These are phyloP conservation scores for Schizopora paradoxa DNA, from an alignment of 1,284 basidiomycete genomes.

Conservation along the genomic window DNA sequence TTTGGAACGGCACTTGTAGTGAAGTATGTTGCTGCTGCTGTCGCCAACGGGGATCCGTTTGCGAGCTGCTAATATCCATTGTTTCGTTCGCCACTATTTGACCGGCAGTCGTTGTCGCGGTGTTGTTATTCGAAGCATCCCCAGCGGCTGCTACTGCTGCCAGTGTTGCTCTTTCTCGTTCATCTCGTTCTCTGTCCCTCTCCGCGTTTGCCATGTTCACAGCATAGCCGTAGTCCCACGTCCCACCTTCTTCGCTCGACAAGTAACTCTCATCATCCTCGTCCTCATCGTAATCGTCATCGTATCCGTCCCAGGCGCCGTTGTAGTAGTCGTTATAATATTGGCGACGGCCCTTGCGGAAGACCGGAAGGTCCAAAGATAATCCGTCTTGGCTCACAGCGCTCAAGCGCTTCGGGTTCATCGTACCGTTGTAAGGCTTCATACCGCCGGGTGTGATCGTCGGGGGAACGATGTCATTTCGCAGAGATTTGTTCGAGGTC, in stretches of 20 bases:
- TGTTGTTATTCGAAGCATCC: too few relatives aligned
- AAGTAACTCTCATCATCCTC: conserved; percentile 3
- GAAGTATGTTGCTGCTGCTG: too few relatives aligned
- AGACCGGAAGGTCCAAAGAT: conserved; percentile 14
- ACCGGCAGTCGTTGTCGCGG: too few relatives aligned
- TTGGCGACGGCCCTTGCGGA: conserved; percentile 5
- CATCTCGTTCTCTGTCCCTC: conserved; percentile 11
- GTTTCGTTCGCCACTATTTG: too few relatives aligned
- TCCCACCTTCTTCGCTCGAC: conserved; percentile 9
- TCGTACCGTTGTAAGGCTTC: too few relatives aligned
- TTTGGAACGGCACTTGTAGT: too few relatives aligned
- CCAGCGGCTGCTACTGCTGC: conserved; percentile 7
- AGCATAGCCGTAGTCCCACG: conserved; percentile 16
- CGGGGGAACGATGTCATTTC: too few relatives aligned
- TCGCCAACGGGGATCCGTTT: too few relatives aligned
- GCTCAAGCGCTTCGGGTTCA: conserved; percentile 3
- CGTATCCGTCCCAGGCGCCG: conserved; percentile 3
- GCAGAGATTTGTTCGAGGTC: too few relatives aligned
- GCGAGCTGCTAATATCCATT: too few relatives aligned
- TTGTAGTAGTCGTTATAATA: conserved; percentile 3
- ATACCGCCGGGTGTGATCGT: too few relatives aligned
- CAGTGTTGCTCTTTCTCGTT: conserved; percentile 1
- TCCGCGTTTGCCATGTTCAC: conserved; percentile 11
- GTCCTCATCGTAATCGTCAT: conserved; percentile 1
- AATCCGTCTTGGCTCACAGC: conserved; percentile 5